A percentile compares a stretch with the other conserved stretches of the same genome.
Conservation (phyloP, 2,329 filamentous ascomycete species). For the Nannizzia gypsea region DNA sequence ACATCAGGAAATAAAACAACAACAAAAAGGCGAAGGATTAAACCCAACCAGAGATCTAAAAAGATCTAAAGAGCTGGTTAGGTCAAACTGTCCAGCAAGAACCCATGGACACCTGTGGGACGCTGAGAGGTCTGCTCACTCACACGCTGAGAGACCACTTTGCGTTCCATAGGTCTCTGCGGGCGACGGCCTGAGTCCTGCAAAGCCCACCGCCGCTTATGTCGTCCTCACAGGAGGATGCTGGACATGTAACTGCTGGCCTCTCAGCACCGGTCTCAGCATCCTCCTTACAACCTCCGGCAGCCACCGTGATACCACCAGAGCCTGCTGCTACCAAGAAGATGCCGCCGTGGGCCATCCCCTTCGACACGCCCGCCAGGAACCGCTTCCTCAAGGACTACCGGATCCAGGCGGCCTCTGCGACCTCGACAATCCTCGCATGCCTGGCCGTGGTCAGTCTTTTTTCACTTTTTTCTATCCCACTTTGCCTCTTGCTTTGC, state of each 20-base stretch:
- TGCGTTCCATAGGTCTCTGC: constrained; percentile 42
- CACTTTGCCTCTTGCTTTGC: neutral
- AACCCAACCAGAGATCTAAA: too few species aligned
- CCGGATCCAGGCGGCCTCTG: constrained; percentile 37
- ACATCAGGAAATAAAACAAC: neutral
- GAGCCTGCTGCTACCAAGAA: constrained; percentile 21
- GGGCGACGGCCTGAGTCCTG: constrained; percentile 22
- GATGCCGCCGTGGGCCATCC: constrained; percentile 24
- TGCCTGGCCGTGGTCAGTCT: constrained; percentile 35
- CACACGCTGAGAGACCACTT: constrained; percentile 38
- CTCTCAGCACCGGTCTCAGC: constrained; percentile 1
- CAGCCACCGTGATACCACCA: constrained; percentile 20
- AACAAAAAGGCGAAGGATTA: neutral
- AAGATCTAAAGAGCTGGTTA: neutral
- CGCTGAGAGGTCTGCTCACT: constrained; percentile 41
- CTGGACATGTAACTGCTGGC: constrained; percentile 29
- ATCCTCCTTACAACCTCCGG: constrained; percentile 23
- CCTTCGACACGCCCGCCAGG: constrained; percentile 30
- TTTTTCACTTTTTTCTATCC: too few species aligned
- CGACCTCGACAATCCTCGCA: constrained; percentile 33
- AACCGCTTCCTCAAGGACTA: constrained; percentile 36
- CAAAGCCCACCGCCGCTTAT: constrained; percentile 8
- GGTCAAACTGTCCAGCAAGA: neutral
- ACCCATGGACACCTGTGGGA: constrained; percentile 38
- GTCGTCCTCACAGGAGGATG: constrained; percentile 13